A percentile compares a stretch with the other conserved stretches of the same genome.
Evolutionary conservation across 495 filamentous ascomycete species (phyloP).

Genomic region (Aspergillus ostianus): DNA sequence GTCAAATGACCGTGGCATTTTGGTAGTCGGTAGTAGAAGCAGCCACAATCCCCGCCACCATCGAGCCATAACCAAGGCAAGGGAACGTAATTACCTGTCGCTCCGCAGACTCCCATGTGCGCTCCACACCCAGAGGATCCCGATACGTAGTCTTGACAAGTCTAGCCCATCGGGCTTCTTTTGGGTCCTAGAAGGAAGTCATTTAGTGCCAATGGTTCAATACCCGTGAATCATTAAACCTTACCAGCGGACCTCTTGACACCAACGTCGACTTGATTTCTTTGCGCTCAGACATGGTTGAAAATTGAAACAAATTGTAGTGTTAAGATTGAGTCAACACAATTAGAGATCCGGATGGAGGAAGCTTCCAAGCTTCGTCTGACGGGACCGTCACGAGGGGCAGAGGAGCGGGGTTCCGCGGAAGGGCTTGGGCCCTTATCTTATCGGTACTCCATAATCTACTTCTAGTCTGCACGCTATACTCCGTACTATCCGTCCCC

Average conservation of each 20-base stretch:
- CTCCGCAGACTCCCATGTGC: slow-evolving; percentile 83
- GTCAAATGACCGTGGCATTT: neutral
- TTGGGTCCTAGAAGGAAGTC: slow-evolving; percentile 31
- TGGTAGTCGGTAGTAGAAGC: neutral
- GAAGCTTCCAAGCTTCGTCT: neutral
- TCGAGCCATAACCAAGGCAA: slow-evolving; percentile 1
- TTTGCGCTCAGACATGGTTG: neutral
- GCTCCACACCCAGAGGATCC: slow-evolving; percentile 64
- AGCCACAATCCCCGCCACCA: neutral
- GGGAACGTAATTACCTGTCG: slow-evolving; percentile 44
- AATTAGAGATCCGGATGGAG: too few relatives aligned
- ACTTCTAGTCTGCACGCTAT: too few relatives aligned
- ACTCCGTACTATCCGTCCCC: too few relatives aligned
- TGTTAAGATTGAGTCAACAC: too few relatives aligned
- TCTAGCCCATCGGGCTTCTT: slow-evolving; percentile 74
- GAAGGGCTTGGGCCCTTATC: neutral
- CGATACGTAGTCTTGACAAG: slow-evolving; percentile 69
- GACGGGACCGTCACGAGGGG: neutral
- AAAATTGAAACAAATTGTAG: too few relatives aligned
- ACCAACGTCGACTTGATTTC: neutral
- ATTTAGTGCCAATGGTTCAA: neutral
- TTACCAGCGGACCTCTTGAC: neutral
- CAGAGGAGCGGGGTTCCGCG: neutral
- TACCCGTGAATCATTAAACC: neutral
- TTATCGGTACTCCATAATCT: neutral